Base-by-base conservation (phyloP, 805 yeast species). In the Metschnikowia bowlesiae region DNA sequence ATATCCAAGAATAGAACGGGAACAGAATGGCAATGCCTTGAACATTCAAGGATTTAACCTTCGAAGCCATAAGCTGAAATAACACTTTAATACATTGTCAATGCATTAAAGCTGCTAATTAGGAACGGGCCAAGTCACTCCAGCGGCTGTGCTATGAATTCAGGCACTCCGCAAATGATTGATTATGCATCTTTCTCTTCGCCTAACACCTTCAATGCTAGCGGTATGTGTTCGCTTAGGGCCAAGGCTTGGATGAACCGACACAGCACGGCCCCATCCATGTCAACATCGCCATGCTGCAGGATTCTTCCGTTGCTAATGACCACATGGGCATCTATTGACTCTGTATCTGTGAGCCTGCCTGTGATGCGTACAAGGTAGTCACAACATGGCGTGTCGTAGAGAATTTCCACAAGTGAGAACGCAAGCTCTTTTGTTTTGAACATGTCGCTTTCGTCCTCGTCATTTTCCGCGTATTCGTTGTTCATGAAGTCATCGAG, bases 261-360 rank as follows among this genome's bases (percentile, higher is more conserved):
- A 1, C 48, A 44, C 22, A 26, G 41, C 13, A 22, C 49, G 10
- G 65, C 66, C 16, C 52, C 53, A 11, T 63, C 66, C 62, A 63
- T 63, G 34, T 53, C 63, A 39, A 54, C 53, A n/a, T 53, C 61
- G 10, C 55, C 60, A 11, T 55, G 48, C 35, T 45, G 29, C 34
- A 39, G 22, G n/a, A 53, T 55, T 29, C 52, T 52, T 2, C 76
- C 76, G 56, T 70, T 70, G 4, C 64, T 54, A 28, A 71, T 70
- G 43, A 51, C 59, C 47, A 71, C 60, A 4, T 47, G 48, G 1
- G 68, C 18, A 11, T 55, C 51, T 1, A 68, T 46, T 11, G 50
- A 35, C 14, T 26, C 26, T 3, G 49, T 32, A 18, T 18, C 45
- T 3, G 45, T 35, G 8, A 58, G 43, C 8, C 48, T 43, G 6